These are phyloP conservation scores for Trichoderma sp. DNA, from an alignment of 2,329 filamentous ascomycete species.

Conservation along the genomic window DNA sequence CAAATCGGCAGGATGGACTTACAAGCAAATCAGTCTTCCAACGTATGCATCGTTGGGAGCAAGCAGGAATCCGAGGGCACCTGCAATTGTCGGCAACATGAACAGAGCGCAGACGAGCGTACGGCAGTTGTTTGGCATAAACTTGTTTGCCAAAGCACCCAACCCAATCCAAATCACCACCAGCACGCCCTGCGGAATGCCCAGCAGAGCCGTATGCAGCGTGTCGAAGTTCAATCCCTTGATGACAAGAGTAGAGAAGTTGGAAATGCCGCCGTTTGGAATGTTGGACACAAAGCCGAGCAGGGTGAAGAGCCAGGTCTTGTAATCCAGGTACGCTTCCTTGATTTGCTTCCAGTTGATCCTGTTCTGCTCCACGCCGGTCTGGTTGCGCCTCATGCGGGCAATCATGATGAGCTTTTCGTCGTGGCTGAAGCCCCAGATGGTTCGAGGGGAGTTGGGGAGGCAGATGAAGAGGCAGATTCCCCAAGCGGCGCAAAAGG, in stretches of 20 bases:
- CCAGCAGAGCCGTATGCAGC: slow-evolving; percentile 37
- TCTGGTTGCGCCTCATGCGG: slow-evolving; percentile 55
- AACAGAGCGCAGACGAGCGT: slow-evolving; percentile 55
- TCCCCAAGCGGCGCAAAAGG: slow-evolving; percentile 59
- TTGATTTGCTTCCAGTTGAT: slow-evolving; percentile 54
- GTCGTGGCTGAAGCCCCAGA: slow-evolving; percentile 48
- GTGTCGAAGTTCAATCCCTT: slow-evolving; percentile 53
- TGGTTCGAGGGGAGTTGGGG: slow-evolving; percentile 56
- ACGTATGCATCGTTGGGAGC: slow-evolving; percentile 49
- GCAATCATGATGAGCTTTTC: slow-evolving; percentile 56
- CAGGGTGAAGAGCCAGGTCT: slow-evolving; percentile 57
- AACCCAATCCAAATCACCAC: slow-evolving; percentile 42
- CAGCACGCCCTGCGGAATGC: slow-evolving; percentile 39
- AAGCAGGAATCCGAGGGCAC: slow-evolving; percentile 56
- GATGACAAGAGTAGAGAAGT: slow-evolving; percentile 61
- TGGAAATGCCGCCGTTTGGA: slow-evolving; percentile 58
- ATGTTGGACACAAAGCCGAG: slow-evolving; percentile 54
- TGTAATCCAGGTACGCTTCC: slow-evolving; percentile 57
- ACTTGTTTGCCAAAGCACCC: slow-evolving; percentile 38
- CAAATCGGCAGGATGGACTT: slow-evolving; percentile 21
- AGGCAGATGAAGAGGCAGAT: slow-evolving; percentile 56
- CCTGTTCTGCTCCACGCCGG: slow-evolving; percentile 56
- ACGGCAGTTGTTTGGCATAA: slow-evolving; percentile 46
- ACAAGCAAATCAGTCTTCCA: slow-evolving; percentile 56
- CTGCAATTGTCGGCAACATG: slow-evolving; percentile 58